Evolutionary conservation across 2,329 filamentous ascomycete genomes (phyloP), one percentile per base, ranked within the genome.

Genomic region (Zymoseptoria pseudotritici): DNA sequence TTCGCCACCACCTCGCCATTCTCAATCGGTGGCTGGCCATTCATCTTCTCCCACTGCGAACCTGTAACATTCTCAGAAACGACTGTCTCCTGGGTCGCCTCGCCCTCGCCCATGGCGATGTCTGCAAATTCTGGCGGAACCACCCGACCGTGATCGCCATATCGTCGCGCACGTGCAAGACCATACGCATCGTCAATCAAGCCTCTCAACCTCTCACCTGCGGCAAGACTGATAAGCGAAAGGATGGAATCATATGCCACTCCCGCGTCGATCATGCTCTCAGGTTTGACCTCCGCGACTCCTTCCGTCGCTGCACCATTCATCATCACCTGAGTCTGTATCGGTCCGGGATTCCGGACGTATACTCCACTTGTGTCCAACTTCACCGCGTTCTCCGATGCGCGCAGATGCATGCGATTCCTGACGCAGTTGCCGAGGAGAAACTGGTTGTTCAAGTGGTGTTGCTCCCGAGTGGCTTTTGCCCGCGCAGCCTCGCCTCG

Each of bases 171-270:
- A 61, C 82, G 81, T 2, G 90, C 84, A 53, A 96, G 76, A 9
- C 82, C 81, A 58, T 86, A 83, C 10, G 90, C 86, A 67, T 96
- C 91, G 69, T 92, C 88, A 3, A 97, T 71, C 29, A 97, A 76
- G 11, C 86, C 84, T 57, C 89, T 82, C 46, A 97, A 68, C 26
- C 91, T 83, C 67, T 95, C 88, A 71, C 93, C 90, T 9, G 90
- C 86, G 19, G 90, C 89, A 59, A 97, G 82, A 5, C 91, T 94
- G 60, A 97, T 73, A 17, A 97, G 79, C 24, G 90, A 88, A 52
- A 97, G 77, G 66, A 97, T 89, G 62, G 96, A 91, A 13, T 89
- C 87, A 36, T 96, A 78, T 57, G 83, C 86, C 1, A 89, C 85
- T 51, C 91, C 88, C 20, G 75, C 72, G 42, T 88, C 85, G 0